Conservation (phyloP, 2,329 filamentous ascomycete genomes). For the Penicillium aurantiogriseum region DNA sequence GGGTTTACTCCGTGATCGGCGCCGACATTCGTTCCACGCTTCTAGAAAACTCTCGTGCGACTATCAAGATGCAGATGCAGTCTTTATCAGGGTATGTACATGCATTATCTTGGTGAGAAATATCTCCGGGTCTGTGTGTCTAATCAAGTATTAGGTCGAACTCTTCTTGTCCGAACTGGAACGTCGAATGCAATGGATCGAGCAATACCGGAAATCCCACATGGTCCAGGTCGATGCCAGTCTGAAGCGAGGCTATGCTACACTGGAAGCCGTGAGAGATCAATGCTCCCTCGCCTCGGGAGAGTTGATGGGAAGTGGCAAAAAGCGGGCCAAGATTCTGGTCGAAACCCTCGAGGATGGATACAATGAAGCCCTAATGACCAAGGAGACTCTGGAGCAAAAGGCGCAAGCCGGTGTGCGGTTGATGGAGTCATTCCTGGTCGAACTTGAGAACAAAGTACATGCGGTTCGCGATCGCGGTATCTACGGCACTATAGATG, state of each 20-base stretch:
- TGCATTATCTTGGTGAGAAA: background rate
- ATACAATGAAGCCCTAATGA: constrained; percentile 81
- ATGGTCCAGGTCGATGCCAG: constrained; percentile 78
- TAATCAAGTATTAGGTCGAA: constrained; percentile 39
- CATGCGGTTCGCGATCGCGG: constrained; percentile 77
- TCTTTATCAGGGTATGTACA: constrained; percentile 42
- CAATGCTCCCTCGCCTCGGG: constrained; percentile 88
- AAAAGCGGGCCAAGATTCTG: constrained; percentile 78
- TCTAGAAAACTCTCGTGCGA: constrained; percentile 44
- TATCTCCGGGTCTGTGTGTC: background rate
- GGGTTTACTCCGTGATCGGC: constrained; percentile 39
- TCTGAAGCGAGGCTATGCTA: constrained; percentile 79
- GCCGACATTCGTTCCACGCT: constrained; percentile 48
- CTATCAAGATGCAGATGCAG: constrained; percentile 44
- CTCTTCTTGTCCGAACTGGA: constrained; percentile 73
- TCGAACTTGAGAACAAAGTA: constrained; percentile 79
- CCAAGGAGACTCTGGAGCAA: constrained; percentile 83
- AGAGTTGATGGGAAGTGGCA: constrained; percentile 82
- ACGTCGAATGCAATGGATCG: constrained; percentile 79
- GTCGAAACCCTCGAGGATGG: constrained; percentile 86
- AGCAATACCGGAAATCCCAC: constrained; percentile 80
- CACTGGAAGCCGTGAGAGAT: constrained; percentile 80
- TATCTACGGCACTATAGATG: constrained; percentile 73
- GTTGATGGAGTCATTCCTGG: constrained; percentile 79
- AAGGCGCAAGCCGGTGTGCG: constrained; percentile 87